Conservation (phyloP, 2,329 filamentous ascomycete species). For the Aureobasidium sp. region DNA sequence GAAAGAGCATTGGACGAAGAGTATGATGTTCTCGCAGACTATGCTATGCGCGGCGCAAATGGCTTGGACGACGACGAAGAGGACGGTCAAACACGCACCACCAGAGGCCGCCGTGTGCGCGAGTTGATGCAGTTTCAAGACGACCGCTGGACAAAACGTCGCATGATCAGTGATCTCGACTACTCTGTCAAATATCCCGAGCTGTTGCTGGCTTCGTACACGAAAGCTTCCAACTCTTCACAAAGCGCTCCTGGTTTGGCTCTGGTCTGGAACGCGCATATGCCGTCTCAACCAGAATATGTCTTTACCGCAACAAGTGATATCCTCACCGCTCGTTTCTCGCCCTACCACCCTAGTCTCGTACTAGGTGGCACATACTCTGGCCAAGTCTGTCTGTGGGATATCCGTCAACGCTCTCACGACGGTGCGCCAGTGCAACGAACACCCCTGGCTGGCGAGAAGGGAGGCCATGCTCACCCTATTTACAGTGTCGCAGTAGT, state of each 20-base stretch:
- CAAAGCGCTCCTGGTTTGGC: constrained; percentile 87
- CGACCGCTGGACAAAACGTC: constrained; percentile 91
- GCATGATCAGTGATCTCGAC: constrained; percentile 90
- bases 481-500: constrained; percentile 94
- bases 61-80: constrained; percentile 73
- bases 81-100: constrained; percentile 58
- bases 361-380: constrained; percentile 95
- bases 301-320: constrained; percentile 95
- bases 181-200: constrained; percentile 96
- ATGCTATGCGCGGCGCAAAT: constrained; percentile 66
- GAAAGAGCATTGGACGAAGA: constrained; percentile 91
- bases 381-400: constrained; percentile 93
- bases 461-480: constrained; percentile 73
- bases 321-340: constrained; percentile 91
- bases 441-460: constrained; percentile 87
- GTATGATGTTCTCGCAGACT: constrained; percentile 93
- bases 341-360: constrained; percentile 94
- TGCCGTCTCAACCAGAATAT: constrained; percentile 91
- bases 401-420: constrained; percentile 66
- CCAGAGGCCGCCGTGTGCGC: constrained; percentile 66
- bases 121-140: constrained; percentile 92
- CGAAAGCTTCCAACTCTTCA: constrained; percentile 60
- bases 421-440: constrained; percentile 73
- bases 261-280: constrained; percentile 93
- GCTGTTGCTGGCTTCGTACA: constrained; percentile 87